phyloP scores from a whole-genome alignment of 768 basidiomycete genomes.

The Krasilnikovozyma curviuscula region DNA sequence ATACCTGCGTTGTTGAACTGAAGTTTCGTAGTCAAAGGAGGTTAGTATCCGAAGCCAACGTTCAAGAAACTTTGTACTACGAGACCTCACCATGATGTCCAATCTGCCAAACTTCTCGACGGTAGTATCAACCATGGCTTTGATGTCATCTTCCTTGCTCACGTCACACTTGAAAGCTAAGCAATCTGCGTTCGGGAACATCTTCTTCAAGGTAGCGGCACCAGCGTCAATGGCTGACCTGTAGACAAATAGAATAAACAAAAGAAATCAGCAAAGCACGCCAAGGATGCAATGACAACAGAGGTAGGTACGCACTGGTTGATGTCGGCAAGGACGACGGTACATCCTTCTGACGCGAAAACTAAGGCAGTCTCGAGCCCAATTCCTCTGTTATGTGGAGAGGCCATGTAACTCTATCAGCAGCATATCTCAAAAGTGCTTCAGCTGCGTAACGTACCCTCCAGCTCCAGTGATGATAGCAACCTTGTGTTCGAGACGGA shows the following conservation, averaged over 20 bases:
- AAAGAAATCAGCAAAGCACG: not conserved
- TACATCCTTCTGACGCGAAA: constrained; percentile 88
- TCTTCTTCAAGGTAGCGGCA: constrained; percentile 41
- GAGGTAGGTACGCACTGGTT: constrained; percentile 32
- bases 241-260: not conserved
- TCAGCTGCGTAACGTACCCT: too few relatives aligned
- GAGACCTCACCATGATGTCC: constrained; percentile 62
- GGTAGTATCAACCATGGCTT: constrained; percentile 57
- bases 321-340: constrained; percentile 72
- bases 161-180: constrained; percentile 66
- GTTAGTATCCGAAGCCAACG: not conserved
- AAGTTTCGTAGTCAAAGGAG: not conserved
- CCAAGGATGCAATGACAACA: not conserved
- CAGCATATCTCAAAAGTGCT: too few relatives aligned
- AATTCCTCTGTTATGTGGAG: too few relatives aligned
- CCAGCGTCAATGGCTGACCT: constrained; percentile 45
- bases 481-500: too few relatives aligned
- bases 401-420: too few relatives aligned
- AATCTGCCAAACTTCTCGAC: constrained; percentile 76
- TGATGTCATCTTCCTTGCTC: constrained; percentile 66
- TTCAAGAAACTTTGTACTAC: not conserved
- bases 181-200: constrained; percentile 43
- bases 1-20: constrained; percentile 41
- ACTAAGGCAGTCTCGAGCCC: constrained; percentile 88
- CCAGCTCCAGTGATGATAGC: too few relatives aligned